Conservation (phyloP, 257 asterid species). For the Solanum sparsipilum region DNA sequence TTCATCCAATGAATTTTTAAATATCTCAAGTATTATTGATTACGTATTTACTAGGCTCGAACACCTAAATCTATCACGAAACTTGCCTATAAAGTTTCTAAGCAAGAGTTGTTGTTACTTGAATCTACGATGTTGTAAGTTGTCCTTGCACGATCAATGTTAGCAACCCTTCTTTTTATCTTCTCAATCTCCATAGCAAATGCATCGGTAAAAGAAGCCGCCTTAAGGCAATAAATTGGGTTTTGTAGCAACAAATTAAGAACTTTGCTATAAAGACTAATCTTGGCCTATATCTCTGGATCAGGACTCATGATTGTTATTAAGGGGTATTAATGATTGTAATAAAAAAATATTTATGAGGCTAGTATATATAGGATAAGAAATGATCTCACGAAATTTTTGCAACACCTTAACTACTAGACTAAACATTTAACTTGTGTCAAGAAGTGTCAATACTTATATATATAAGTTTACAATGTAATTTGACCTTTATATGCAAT, state of each 20-base stretch:
- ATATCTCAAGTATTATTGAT: fast-evolving
- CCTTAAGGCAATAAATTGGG: neutral
- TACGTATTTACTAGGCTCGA: neutral
- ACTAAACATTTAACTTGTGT: too few relatives aligned
- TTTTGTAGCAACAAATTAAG: neutral
- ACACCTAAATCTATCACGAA: neutral
- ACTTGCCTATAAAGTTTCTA: neutral
- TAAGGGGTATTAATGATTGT: neutral
- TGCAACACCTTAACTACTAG: too few relatives aligned
- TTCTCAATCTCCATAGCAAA: neutral
- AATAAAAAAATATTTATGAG: too few relatives aligned
- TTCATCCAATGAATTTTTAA: fast-evolving
- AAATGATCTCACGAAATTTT: too few relatives aligned
- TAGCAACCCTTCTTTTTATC: neutral
- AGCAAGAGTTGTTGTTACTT: neutral
- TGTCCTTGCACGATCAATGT: neutral
- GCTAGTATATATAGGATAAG: too few relatives aligned
- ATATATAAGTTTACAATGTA: too few relatives aligned
- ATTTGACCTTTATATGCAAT: too few relatives aligned
- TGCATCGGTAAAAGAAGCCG: neutral
- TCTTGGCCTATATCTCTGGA: neutral
- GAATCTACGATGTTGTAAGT: neutral
- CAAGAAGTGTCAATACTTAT: too few relatives aligned
- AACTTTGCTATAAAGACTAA: neutral
- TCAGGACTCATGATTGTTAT: neutral